Percentiles rank a stretch among this genome's conserved stretches.
Evolutionary conservation across 2,329 filamentous ascomycete genomes (phyloP).

Genomic region (Tolypocladium capitatum): DNA sequence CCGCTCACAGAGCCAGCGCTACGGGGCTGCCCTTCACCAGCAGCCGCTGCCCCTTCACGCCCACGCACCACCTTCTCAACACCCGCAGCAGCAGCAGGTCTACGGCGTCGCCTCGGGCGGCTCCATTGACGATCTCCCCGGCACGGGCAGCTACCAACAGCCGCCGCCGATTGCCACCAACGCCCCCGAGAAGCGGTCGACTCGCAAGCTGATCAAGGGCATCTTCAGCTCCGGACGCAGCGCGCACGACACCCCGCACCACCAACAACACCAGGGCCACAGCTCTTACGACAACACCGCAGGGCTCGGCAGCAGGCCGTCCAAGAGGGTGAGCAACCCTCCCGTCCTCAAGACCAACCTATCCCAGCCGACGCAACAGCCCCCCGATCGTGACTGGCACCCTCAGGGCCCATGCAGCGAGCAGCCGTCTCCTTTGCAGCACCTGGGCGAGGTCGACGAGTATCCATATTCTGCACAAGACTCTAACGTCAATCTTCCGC

Average conservation of each 20-base stretch:
- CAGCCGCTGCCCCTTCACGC: slow-evolving; percentile 6
- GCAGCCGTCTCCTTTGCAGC: slow-evolving; percentile 28
- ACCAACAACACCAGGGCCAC: slow-evolving; percentile 11
- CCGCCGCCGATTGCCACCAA: slow-evolving; percentile 17
- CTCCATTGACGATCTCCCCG: slow-evolving; percentile 12
- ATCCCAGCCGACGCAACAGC: slow-evolving; percentile 10
- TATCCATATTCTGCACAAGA: slow-evolving; percentile 21
- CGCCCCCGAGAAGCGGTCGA: slow-evolving; percentile 32
- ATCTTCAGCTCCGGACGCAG: slow-evolving; percentile 29
- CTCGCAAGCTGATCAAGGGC: slow-evolving; percentile 40
- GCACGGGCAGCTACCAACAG: slow-evolving; percentile 13
- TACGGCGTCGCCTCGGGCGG: slow-evolving; percentile 13
- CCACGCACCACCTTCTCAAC: slow-evolving; percentile 15
- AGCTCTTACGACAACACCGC: slow-evolving; percentile 34
- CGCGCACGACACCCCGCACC: slow-evolving; percentile 10
- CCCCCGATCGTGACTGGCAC: slow-evolving; percentile 9
- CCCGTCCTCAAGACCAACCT: slow-evolving; percentile 29
- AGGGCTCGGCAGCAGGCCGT: slow-evolving; percentile 39
- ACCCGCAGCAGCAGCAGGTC: slow-evolving; percentile 17
- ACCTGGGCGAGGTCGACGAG: slow-evolving; percentile 26
- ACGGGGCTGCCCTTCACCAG: slow-evolving; percentile 18
- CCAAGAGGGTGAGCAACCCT: slow-evolving; percentile 41
- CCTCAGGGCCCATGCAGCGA: slow-evolving; percentile 8
- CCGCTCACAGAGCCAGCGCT: slow-evolving; percentile 40
- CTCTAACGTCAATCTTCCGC: slow-evolving; percentile 25